A percentile compares a stretch with the other conserved stretches of the same genome.
phyloP scores from a whole-genome alignment of 345 rosid species.

The Gossypium rotundifolium region DNA sequence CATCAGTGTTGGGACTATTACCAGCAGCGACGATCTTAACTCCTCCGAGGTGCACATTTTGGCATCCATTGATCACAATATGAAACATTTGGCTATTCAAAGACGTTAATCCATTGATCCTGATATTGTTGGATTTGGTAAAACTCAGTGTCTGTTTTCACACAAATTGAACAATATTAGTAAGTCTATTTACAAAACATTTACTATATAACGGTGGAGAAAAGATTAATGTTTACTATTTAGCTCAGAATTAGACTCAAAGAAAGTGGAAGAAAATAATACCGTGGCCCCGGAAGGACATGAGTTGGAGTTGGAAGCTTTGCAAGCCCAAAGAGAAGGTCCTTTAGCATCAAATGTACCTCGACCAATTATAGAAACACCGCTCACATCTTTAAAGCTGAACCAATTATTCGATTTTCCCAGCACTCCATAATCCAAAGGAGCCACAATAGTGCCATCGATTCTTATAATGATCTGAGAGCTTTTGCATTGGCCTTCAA shows the following conservation, averaged over 20 bases:
- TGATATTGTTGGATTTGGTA: conserved; percentile 21
- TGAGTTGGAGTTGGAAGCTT: conserved; percentile 13
- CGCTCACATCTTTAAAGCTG: conserved; percentile 35
- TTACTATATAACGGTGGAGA: too few relatives aligned
- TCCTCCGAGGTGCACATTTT: conserved; percentile 16
- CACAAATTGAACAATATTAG: not conserved
- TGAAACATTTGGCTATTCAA: conserved; percentile 27
- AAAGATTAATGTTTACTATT: too few relatives aligned
- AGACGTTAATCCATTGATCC: conserved; percentile 15
- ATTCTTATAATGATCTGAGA: conserved; percentile 33
- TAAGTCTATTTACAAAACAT: too few relatives aligned
- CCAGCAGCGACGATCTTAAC: conserved; percentile 8
- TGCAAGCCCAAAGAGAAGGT: conserved; percentile 49
- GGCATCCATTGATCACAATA: conserved; percentile 20
- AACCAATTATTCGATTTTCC: conserved; percentile 40
- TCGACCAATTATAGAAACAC: conserved; percentile 45
- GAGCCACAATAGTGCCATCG: conserved; percentile 46
- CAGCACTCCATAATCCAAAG: conserved; percentile 33
- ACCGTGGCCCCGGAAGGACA: conserved; percentile 66
- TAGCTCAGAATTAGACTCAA: too few relatives aligned
- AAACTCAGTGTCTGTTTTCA: conserved; percentile 18
- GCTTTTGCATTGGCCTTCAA: conserved; percentile 43
- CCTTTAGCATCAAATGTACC: conserved; percentile 54
- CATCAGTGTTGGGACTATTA: conserved; percentile 28
- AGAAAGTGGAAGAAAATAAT: not conserved